phyloP scores from a whole-genome alignment of 2,329 filamentous ascomycete species.

The Phialophora tarda region DNA sequence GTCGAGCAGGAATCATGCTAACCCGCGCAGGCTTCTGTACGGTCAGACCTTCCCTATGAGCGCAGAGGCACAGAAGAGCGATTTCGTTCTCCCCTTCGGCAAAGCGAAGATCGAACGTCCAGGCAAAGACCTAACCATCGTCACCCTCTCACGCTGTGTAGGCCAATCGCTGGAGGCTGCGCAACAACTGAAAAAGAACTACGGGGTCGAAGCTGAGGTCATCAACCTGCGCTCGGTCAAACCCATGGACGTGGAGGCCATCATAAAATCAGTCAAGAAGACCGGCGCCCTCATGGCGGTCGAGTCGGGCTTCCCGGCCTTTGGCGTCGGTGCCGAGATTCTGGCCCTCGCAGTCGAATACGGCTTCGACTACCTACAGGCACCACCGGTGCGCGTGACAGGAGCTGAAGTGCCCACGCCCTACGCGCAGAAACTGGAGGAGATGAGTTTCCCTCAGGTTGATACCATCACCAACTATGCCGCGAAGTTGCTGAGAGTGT shows the following conservation, averaged over 20 bases:
- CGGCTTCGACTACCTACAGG: conserved; percentile 95
- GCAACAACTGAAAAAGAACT: conserved; percentile 91
- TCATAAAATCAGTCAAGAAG: conserved; percentile 98
- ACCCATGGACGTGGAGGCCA: conserved; percentile 92
- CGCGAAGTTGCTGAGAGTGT: conserved; percentile 85
- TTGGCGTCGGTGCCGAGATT: conserved; percentile 90
- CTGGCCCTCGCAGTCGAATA: conserved; percentile 96
- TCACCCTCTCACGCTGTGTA: conserved; percentile 92
- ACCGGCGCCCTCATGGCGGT: conserved; percentile 88
- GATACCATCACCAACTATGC: conserved; percentile 84
- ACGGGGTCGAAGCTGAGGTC: conserved; percentile 93
- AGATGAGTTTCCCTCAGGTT: conserved; percentile 94
- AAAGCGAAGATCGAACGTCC: conserved; percentile 98
- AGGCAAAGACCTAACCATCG: conserved; percentile 95
- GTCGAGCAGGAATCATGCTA: conserved; percentile 34
- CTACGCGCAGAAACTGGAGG: conserved; percentile 89
- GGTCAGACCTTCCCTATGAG: conserved; percentile 96
- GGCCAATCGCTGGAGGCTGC: conserved; percentile 88
- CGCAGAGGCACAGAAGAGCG: conserved; percentile 90
- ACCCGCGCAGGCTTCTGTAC: conserved; percentile 71
- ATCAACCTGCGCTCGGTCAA: conserved; percentile 98
- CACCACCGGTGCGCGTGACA: conserved; percentile 90
- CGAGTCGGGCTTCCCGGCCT: conserved; percentile 95
- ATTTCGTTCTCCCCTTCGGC: conserved; percentile 96
- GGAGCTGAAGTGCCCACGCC: conserved; percentile 97